A percentile compares a stretch with the other conserved stretches of the same genome.
These are phyloP conservation scores for Plantago rigida DNA, from an alignment of 305 asterid species.

Conservation along the genomic window DNA sequence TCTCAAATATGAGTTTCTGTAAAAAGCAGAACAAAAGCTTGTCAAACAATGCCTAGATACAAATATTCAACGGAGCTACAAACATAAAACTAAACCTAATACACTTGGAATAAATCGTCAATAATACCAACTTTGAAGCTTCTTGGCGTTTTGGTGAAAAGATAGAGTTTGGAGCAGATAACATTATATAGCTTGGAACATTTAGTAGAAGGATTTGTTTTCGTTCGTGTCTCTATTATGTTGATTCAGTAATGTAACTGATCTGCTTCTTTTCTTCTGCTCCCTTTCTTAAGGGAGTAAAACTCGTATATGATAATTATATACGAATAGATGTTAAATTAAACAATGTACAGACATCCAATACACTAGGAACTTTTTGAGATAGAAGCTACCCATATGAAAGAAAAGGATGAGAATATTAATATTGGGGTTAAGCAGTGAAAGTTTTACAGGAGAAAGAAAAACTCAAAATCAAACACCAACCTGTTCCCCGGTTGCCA, in stretches of 20 bases:
- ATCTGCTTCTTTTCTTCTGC: background rate
- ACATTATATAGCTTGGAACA: slow-evolving; percentile 7
- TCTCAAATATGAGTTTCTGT: slow-evolving; percentile 95
- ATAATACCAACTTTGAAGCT: slow-evolving; percentile 16
- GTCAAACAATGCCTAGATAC: slow-evolving; percentile 23
- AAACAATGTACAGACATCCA: too few relatives aligned
- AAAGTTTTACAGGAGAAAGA: slow-evolving; percentile 1
- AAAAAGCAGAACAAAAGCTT: slow-evolving; percentile 23
- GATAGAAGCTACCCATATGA: slow-evolving; percentile 8
- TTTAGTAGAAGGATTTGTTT: too few relatives aligned
- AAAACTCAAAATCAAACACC: slow-evolving; percentile 16
- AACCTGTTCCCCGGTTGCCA: slow-evolving; percentile 97
- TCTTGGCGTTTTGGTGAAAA: slow-evolving; percentile 9
- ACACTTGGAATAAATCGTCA: slow-evolving; percentile 12
- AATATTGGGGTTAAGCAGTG: slow-evolving; percentile 9
- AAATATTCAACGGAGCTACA: slow-evolving; percentile 3
- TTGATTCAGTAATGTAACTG: background rate
- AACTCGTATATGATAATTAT: background rate
- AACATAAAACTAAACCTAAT: slow-evolving; percentile 18
- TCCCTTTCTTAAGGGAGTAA: background rate
- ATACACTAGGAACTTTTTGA: background rate
- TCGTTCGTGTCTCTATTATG: background rate
- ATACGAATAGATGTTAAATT: background rate
- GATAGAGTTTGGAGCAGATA: slow-evolving; percentile 16
- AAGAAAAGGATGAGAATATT: slow-evolving; percentile 8